phyloP scores from a whole-genome alignment of 768 basidiomycete species.

The Trametes cubensis region DNA sequence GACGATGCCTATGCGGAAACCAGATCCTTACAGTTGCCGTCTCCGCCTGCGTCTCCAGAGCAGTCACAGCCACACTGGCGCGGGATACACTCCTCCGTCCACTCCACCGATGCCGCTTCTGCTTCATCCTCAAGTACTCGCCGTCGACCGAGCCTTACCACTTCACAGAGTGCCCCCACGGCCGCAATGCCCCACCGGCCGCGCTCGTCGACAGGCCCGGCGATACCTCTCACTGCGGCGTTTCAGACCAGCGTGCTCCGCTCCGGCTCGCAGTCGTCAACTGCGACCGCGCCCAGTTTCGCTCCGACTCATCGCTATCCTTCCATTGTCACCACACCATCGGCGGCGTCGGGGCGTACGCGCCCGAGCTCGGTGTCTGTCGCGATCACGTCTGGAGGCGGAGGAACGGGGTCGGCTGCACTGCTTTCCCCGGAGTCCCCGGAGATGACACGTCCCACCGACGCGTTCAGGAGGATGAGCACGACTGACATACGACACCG shows the following conservation, averaged over 20 bases:
- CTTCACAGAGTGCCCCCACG: slow-evolving; percentile 22
- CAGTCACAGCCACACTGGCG: slow-evolving; percentile 21
- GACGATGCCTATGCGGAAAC: slow-evolving; percentile 23
- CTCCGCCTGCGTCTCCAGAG: slow-evolving; percentile 34
- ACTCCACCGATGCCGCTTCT: not conserved
- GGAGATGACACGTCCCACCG: slow-evolving; percentile 19
- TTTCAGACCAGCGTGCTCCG: slow-evolving; percentile 30
- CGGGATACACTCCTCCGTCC: not conserved
- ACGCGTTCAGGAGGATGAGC: slow-evolving; percentile 24
- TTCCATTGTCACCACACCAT: slow-evolving; percentile 16
- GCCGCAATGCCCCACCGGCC: slow-evolving; percentile 29
- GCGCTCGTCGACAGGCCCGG: slow-evolving; percentile 24
- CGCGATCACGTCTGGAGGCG: not conserved
- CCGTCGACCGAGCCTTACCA: slow-evolving; percentile 28
- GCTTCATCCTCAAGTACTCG: slow-evolving; percentile 7
- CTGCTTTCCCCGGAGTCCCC: slow-evolving; percentile 11
- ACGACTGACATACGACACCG: slow-evolving; percentile 25
- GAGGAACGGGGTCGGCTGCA: not conserved
- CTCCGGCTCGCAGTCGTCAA: slow-evolving; percentile 17
- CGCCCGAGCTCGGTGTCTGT: slow-evolving; percentile 14
- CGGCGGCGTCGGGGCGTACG: not conserved
- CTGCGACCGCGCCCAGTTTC: slow-evolving; percentile 3
- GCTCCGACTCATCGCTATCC: slow-evolving; percentile 22
- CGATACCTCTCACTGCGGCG: slow-evolving; percentile 27
- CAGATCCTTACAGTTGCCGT: slow-evolving; percentile 32